Evolutionary conservation across 139 green algal genomes (phyloP), one percentile per base, ranked within the genome.

Genomic region (Picochlorum sp.): DNA sequence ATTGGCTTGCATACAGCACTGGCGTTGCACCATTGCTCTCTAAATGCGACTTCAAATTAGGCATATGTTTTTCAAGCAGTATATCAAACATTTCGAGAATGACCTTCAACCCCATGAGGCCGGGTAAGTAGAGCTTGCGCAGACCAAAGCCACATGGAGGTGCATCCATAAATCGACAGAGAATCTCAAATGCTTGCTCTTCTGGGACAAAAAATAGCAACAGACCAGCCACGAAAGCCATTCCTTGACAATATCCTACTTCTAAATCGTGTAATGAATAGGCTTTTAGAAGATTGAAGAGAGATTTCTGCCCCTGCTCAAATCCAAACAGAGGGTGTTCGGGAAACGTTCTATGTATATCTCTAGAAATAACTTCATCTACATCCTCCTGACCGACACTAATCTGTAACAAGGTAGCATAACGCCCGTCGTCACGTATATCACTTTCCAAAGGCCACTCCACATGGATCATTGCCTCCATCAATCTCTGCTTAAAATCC

Each of bases 331-430:
- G 69, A 2, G 87, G 82, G 68, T 95, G 83, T 77, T 96, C 85
- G 2, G 92, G 92, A 74, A 98, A 98, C 26, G 92, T 98, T 57
- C 92, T 84, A 66, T 91, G 74, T 60, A 98, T 86, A 75, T 98
- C 92, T 0, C 92, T 79, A 34, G 60, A 37, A 54, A 98, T 98
- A 45, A 91, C 72, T 45, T 96, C 89, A 26, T 95, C 87, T 8
- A 92, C 67, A 49, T 91, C 85, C 71, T 91, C 82, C 64, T 91
- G 83, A 4, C 72, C 77, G 63, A 81, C 56, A 37, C 65, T 90
- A 79, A 93, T 90, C 54, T 91, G 81, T 65, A 85, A 77, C 58
- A 93, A 74, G 2, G 77, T 83, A 23, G 75, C 69, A 73, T 88
- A 94, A 21, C 75, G 60, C 51, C 65, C 77, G 54, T 83, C 81